These are phyloP conservation scores for Verticillium nonalfalfae DNA, from an alignment of 2,329 filamentous ascomycete genomes.

Conservation along the genomic window DNA sequence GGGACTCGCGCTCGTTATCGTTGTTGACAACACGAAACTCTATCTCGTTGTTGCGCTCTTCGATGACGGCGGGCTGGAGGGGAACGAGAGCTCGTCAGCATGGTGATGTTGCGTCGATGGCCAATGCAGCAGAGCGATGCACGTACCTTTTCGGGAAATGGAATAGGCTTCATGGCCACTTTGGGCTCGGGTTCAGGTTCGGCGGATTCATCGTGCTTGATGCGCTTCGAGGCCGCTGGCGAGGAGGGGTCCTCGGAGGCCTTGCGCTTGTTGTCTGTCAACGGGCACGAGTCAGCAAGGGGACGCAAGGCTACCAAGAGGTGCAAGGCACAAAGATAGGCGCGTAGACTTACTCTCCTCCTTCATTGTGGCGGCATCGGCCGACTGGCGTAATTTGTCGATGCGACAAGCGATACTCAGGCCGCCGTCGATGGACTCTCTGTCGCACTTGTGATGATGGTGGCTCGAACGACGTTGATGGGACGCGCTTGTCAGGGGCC, in stretches of 20 bases:
- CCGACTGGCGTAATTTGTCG: background rate
- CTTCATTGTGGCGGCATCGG: slow-evolving; percentile 15
- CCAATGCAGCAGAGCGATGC: background rate
- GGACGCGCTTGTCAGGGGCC: background rate
- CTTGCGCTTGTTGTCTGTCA: slow-evolving; percentile 60
- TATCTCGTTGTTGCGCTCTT: slow-evolving; percentile 90
- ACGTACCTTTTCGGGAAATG: slow-evolving; percentile 81
- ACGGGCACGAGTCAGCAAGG: background rate
- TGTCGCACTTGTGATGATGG: background rate
- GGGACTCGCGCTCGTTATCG: slow-evolving; percentile 78
- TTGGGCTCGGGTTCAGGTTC: slow-evolving; percentile 46
- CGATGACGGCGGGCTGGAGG: slow-evolving; percentile 72
- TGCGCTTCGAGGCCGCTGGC: slow-evolving; percentile 56
- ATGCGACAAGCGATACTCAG: background rate
- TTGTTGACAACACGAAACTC: slow-evolving; percentile 99
- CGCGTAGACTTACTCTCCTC: slow-evolving; percentile 28
- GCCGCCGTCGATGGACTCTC: background rate
- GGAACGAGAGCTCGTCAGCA: slow-evolving; percentile 15
- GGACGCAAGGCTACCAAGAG: background rate
- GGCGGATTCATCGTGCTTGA: slow-evolving; percentile 42
- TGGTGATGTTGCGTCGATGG: background rate
- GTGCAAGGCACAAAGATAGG: background rate
- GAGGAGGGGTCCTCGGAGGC: slow-evolving; percentile 60
- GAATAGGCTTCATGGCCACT: slow-evolving; percentile 57
- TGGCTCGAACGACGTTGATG: background rate